Evolutionary conservation across 306 rosid genomes (phyloP).

Genomic region (Fagus sylvatica): DNA sequence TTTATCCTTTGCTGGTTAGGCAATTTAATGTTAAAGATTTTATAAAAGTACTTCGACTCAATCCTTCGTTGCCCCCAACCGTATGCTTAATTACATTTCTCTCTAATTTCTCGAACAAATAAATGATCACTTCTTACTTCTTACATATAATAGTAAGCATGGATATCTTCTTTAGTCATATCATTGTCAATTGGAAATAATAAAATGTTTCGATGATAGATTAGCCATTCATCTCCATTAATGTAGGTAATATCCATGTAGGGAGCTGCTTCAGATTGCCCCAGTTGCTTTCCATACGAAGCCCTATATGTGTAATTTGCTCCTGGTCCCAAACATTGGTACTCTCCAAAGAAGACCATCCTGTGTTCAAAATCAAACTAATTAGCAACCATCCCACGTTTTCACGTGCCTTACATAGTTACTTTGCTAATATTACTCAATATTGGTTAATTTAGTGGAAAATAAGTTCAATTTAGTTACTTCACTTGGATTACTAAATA

Average conservation of each 20-base stretch:
- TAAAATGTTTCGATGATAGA: conserved; percentile 24
- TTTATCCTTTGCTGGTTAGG: too few species aligned
- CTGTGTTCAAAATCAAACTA: too few species aligned
- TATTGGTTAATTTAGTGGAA: too few species aligned
- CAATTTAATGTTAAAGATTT: too few species aligned
- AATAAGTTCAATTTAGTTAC: too few species aligned
- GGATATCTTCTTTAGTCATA: conserved; percentile 1
- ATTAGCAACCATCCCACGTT: too few species aligned
- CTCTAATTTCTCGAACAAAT: not conserved
- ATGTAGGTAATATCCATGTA: conserved; percentile 50
- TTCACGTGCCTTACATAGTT: too few species aligned
- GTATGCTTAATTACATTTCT: not conserved
- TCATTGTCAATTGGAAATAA: too few species aligned
- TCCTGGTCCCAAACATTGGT: conserved; percentile 57
- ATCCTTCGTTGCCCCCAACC: too few species aligned
- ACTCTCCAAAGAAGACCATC: conserved; percentile 73
- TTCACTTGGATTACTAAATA: too few species aligned
- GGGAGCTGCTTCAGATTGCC: conserved; percentile 45
- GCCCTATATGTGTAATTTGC: conserved; percentile 53
- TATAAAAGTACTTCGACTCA: too few species aligned
- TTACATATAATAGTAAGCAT: not conserved
- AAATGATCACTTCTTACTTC: not conserved
- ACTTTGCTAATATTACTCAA: too few species aligned
- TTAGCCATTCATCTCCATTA: conserved; percentile 59
- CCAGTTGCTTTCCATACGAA: conserved; percentile 67